phyloP scores from a whole-genome alignment of 176 grass and related monocot genomes.

The Raddia guianensis region DNA sequence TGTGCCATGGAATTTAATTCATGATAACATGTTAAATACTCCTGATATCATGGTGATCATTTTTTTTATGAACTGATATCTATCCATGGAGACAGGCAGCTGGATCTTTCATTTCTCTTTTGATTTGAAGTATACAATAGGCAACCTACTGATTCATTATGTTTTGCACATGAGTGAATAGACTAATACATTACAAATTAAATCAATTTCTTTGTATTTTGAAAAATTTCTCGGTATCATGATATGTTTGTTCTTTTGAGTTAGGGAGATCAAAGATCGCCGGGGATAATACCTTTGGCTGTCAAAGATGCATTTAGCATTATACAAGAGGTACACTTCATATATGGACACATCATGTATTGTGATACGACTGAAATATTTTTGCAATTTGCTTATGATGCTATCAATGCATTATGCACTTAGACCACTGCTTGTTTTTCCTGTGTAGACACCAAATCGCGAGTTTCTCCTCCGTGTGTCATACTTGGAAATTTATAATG shows the following conservation, averaged over 20 bases:
- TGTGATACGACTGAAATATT: neutral
- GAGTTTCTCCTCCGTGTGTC: conserved; percentile 99
- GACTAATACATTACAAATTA: conserved; percentile 5
- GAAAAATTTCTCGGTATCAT: conserved; percentile 31
- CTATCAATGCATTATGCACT: conserved; percentile 12
- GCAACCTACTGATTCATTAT: conserved; percentile 19
- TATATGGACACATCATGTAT: conserved; percentile 10
- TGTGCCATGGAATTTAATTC: conserved; percentile 5
- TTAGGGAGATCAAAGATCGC: conserved; percentile 98
- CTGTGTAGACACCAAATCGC: conserved; percentile 76
- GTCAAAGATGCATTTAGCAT: conserved; percentile 99
- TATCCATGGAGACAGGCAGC: conserved; percentile 7
- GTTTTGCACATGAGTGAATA: conserved; percentile 7
- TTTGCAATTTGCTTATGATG: neutral
- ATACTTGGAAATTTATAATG: conserved; percentile 99
- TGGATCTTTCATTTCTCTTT: conserved; percentile 30
- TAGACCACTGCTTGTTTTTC: conserved; percentile 30
- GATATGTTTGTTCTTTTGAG: conserved; percentile 43
- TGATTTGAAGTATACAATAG: conserved; percentile 21
- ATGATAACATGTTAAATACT: neutral
- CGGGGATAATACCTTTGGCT: conserved; percentile 99
- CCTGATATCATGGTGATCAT: neutral
- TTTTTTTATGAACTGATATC: conserved; percentile 4
- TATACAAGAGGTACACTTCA: conserved; percentile 89
- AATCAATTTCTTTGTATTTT: conserved; percentile 38